Conservation (phyloP, 116 monocot genomes). For the Phalaenopsis hybrid region DNA sequence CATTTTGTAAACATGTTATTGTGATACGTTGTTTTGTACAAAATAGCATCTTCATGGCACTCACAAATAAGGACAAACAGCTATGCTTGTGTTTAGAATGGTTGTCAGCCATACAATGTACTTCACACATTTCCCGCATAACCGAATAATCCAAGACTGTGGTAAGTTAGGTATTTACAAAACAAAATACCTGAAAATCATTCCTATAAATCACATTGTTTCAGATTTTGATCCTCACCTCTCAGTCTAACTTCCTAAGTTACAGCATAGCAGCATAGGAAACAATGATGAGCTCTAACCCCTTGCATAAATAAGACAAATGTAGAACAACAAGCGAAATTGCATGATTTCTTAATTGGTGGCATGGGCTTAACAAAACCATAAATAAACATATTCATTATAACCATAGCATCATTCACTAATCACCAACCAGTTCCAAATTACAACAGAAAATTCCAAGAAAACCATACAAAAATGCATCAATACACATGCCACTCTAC, state of each 20-base stretch:
- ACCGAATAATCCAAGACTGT: too few relatives aligned
- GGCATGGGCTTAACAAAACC: not conserved
- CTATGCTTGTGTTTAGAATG: too few relatives aligned
- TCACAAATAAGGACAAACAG: too few relatives aligned
- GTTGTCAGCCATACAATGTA: too few relatives aligned
- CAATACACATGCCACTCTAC: not conserved
- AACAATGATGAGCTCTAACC: not conserved
- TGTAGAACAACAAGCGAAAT: not conserved
- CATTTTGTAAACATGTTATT: too few relatives aligned
- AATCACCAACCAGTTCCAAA: not conserved
- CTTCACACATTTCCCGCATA: too few relatives aligned
- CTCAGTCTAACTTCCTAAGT: not conserved
- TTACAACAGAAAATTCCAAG: not conserved
- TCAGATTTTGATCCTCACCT: not conserved
- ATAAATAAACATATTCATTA: not conserved
- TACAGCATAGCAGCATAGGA: not conserved
- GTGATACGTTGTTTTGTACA: too few relatives aligned
- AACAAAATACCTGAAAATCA: slow-evolving; percentile 1
- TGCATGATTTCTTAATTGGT: not conserved
- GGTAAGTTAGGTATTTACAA: too few relatives aligned
- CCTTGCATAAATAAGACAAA: not conserved
- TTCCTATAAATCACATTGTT: not conserved
- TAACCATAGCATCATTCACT: not conserved
- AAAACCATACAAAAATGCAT: not conserved
- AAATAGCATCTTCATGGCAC: too few relatives aligned